These are phyloP conservation scores for Thalassiosira profunda DNA, from an alignment of 108 stramenopile species.

Conservation along the genomic window DNA sequence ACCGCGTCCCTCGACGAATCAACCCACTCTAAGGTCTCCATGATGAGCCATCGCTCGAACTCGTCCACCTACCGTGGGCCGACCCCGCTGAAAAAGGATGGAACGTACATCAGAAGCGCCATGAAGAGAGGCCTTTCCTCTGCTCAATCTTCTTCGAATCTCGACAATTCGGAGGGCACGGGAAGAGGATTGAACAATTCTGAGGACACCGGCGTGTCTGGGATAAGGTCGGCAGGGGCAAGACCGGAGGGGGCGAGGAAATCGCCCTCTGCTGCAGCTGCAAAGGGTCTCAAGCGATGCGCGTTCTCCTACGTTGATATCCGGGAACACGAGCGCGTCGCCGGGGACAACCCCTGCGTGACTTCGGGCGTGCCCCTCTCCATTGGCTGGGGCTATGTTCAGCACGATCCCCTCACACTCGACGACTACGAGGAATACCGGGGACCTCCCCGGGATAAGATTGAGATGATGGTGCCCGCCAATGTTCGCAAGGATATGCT, in stretches of 20 bases:
- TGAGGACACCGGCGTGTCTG: no score
- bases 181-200: no score
- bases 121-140: slow-evolving; percentile 12
- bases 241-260: no score
- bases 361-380: slow-evolving; percentile 50
- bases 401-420: slow-evolving; percentile 30
- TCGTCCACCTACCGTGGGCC: slow-evolving; percentile 39
- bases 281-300: background rate
- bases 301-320: no score
- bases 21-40: background rate
- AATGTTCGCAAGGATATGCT: slow-evolving; percentile 39
- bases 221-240: no score
- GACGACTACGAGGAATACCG: slow-evolving; percentile 39
- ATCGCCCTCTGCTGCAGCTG: background rate
- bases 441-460: slow-evolving; percentile 47
- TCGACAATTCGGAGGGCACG: no score
- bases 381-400: slow-evolving; percentile 44
- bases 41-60: background rate
- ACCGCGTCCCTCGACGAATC: slow-evolving; percentile 29
- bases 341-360: slow-evolving; percentile 57
- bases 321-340: slow-evolving; percentile 53
- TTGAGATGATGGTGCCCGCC: slow-evolving; percentile 51
- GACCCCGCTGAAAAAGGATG: slow-evolving; percentile 14
- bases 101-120: slow-evolving; percentile 5
- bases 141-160: background rate